Conservation (phyloP, 1,139 yeast species). For the Lodderomyces metapsilosis region DNA sequence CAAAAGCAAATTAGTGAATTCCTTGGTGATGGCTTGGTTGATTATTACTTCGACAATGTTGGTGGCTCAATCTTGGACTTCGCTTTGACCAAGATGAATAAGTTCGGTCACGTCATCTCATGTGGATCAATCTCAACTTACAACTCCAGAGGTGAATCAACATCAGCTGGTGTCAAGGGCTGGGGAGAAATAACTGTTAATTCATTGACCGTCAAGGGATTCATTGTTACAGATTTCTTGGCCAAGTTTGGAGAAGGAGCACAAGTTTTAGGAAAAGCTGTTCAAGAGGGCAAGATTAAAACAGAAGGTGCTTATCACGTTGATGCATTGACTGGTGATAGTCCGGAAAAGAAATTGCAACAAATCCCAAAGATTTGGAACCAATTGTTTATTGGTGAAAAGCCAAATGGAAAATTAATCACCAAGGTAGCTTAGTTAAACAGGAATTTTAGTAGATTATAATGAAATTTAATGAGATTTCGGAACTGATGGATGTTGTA, state of each 20-base stretch:
- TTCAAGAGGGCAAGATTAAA: slow-evolving; percentile 43
- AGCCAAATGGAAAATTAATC: slow-evolving; percentile 36
- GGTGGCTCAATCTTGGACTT: slow-evolving; percentile 61
- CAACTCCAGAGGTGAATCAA: slow-evolving; percentile 25
- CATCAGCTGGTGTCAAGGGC: slow-evolving; percentile 28
- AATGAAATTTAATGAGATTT: no score
- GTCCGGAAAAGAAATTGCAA: slow-evolving; percentile 19
- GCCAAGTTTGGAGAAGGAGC: slow-evolving; percentile 37
- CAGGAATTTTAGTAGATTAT: neutral
- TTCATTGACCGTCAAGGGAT: slow-evolving; percentile 50
- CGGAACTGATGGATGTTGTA: no score
- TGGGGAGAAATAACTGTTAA: slow-evolving; percentile 47
- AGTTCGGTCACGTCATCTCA: slow-evolving; percentile 48
- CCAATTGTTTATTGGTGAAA: slow-evolving; percentile 28
- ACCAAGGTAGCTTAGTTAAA: slow-evolving; percentile 25
- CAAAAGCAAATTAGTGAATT: slow-evolving; percentile 41
- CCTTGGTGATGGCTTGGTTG: slow-evolving; percentile 43
- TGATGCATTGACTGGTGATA: slow-evolving; percentile 25
- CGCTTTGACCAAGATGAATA: slow-evolving; percentile 40
- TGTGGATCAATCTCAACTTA: slow-evolving; percentile 67
- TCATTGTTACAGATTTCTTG: slow-evolving; percentile 40
- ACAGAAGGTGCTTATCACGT: slow-evolving; percentile 23
- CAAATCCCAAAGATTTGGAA: slow-evolving; percentile 31
- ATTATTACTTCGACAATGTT: slow-evolving; percentile 57
- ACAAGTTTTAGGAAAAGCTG: slow-evolving; percentile 27